phyloP scores from a whole-genome alignment of 164 flowering plant genomes.

The Malania oleifera region DNA sequence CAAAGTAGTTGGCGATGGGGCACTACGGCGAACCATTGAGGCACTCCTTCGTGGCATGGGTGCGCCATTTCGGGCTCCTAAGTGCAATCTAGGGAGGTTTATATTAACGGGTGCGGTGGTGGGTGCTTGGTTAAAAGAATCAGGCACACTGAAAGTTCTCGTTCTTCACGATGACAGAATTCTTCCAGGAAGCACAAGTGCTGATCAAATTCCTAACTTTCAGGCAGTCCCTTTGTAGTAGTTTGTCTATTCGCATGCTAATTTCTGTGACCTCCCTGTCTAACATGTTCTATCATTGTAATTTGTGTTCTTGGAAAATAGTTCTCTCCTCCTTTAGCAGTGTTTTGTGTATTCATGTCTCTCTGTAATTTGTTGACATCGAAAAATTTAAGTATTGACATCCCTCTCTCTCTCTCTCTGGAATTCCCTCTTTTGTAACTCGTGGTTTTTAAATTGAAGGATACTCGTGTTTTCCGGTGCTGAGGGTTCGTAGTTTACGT shows the following conservation, averaged over 20 bases:
- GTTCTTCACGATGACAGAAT: constrained; percentile 72
- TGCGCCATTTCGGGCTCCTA: constrained; percentile 81
- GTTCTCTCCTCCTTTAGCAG: no score
- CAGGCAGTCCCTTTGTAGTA: constrained; percentile 36
- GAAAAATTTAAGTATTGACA: no score
- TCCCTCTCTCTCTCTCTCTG: no score
- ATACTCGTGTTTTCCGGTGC: no score
- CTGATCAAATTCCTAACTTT: constrained; percentile 24
- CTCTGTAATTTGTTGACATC: no score
- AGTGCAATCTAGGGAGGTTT: constrained; percentile 84
- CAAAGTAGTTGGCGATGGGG: constrained; percentile 86
- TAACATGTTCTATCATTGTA: not conserved
- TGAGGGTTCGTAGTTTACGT: no score
- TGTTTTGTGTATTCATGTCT: no score
- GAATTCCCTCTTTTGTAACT: no score
- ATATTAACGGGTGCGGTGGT: constrained; percentile 74
- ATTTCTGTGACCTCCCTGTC: not conserved
- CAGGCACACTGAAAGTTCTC: constrained; percentile 68
- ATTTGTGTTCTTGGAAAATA: not conserved
- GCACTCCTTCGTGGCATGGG: constrained; percentile 74
- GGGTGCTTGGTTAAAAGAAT: constrained; percentile 82
- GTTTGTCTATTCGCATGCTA: not conserved
- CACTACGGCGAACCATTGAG: constrained; percentile 69
- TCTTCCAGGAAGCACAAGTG: constrained; percentile 22
- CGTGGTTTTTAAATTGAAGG: no score